Base-by-base conservation (phyloP, 768 basidiomycete species). In the Dacryopinax spathularia region DNA sequence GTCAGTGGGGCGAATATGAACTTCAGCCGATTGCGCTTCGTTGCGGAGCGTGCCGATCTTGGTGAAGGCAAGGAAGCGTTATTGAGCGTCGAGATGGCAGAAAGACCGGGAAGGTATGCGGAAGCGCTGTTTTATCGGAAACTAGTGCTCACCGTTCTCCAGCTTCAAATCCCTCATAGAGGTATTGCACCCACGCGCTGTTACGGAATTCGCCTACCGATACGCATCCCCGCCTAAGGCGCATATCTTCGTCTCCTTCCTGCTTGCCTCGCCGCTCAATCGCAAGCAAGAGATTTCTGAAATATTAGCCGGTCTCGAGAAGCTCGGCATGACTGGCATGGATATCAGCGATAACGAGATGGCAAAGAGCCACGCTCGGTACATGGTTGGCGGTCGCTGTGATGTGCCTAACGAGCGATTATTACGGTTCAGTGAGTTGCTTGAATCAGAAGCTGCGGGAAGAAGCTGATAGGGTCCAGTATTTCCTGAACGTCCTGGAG, bases 1-100 rank as follows among this genome's bases (percentile, higher is more conserved):
- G 77, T 98, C 66, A 94, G 91, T 70, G 96, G 96, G 22, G 96
- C 95, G 18, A 98, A 99, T 76, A 96, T 99, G 91, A 98, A 99
- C 76, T 99, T 99, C 74, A 90, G 92, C 70, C 84, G 95, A 41
- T 75, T 99, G 48, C 84, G 96, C 10, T 99, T 98, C 72, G 94
- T 99, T n/a, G 89, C 96, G 20, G 96, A 99, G 73, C 92, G 96
- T 63, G 96, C 96, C 2, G 93, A 97, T 73, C 80, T 98, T 20
- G 96, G 96, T 66, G 96, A 99, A 74, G 88, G 95, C 12, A 82
- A 88, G 61, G 96, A 99, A 75, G 96, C 89, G 0, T 79, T 98
- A 48, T 80, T 98, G 68, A 89, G 89, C 69, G 89, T 97, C n/a
- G 88, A 90, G 69, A 88, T 98, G 62, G 93, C 96, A 25, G 96